Percentiles rank a stretch among this genome's conserved stretches.
These are phyloP conservation scores for Fusarium buharicum DNA, from an alignment of 2,329 filamentous ascomycete species.

Conservation along the genomic window DNA sequence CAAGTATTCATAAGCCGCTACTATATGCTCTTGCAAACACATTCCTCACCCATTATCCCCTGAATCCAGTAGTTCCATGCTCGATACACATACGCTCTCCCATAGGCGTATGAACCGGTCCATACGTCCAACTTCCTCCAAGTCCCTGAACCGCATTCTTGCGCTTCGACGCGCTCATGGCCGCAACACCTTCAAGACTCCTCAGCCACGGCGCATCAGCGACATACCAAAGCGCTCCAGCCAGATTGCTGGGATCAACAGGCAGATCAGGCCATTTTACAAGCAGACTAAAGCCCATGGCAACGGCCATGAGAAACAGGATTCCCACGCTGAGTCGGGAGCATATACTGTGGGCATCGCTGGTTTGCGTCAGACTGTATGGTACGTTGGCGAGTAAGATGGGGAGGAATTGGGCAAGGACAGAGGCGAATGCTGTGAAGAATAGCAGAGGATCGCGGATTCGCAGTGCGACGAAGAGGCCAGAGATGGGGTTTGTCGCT, in stretches of 20 bases:
- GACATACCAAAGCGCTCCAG: conserved; percentile 57
- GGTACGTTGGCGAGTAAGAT: conserved; percentile 60
- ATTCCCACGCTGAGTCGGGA: conserved; percentile 53
- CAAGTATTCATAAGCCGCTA: no score
- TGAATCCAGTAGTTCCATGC: conserved; percentile 30
- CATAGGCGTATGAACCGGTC: conserved; percentile 25
- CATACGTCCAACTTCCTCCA: conserved; percentile 35
- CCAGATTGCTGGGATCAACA: conserved; percentile 58
- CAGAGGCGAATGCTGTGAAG: conserved; percentile 53
- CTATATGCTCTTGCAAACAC: no score
- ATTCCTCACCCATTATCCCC: background rate
- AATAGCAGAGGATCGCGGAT: conserved; percentile 54
- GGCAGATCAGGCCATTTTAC: conserved; percentile 57
- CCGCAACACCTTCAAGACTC: conserved; percentile 32
- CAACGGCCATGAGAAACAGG: conserved; percentile 55
- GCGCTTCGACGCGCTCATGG: conserved; percentile 25
- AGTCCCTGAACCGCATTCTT: conserved; percentile 25
- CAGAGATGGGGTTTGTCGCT: conserved; percentile 58
- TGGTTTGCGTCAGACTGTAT: conserved; percentile 55
- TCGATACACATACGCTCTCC: conserved; percentile 36
- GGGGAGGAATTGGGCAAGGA: conserved; percentile 60
- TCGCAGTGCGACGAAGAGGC: conserved; percentile 44
- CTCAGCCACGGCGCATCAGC: conserved; percentile 33
- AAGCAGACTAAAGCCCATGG: conserved; percentile 53
- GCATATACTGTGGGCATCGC: conserved; percentile 53